A percentile compares a stretch with the other conserved stretches of the same genome.
Evolutionary conservation across 2,329 filamentous ascomycete genomes (phyloP).

Genomic region (Cadophora malorum): DNA sequence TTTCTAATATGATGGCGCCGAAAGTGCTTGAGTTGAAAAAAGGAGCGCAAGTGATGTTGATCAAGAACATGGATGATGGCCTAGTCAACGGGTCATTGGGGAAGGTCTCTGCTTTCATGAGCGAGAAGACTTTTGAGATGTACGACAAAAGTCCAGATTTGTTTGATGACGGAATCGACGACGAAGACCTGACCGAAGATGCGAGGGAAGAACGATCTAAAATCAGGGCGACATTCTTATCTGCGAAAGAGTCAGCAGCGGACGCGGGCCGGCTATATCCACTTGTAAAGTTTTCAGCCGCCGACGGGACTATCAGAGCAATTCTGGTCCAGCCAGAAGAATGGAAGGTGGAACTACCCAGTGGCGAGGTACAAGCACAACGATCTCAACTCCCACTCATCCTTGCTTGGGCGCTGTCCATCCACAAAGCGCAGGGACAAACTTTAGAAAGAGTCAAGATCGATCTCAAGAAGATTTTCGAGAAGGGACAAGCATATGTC

Average conservation of each 20-base stretch:
- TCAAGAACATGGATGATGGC: conserved; percentile 96
- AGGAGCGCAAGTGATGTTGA: conserved; percentile 98
- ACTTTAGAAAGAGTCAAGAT: conserved; percentile 90
- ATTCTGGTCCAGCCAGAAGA: conserved; percentile 85
- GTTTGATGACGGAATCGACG: conserved; percentile 55
- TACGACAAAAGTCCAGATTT: conserved; percentile 64
- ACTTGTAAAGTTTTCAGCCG: conserved; percentile 81
- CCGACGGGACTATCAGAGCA: conserved; percentile 76
- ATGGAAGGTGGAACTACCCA: conserved; percentile 98
- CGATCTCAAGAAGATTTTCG: conserved; percentile 89
- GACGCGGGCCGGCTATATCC: conserved; percentile 70
- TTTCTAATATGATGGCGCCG: conserved; percentile 93
- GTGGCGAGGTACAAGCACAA: conserved; percentile 89
- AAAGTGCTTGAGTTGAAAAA: conserved; percentile 81
- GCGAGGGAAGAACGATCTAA: conserved; percentile 51
- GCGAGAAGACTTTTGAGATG: conserved; percentile 64
- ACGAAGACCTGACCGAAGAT: conserved; percentile 52
- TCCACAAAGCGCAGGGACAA: conserved; percentile 97
- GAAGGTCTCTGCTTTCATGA: conserved; percentile 83
- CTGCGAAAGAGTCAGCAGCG: conserved; percentile 47
- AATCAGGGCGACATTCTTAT: conserved; percentile 50
- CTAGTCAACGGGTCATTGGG: conserved; percentile 95
- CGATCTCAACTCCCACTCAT: conserved; percentile 86
- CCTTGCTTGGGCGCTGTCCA: conserved; percentile 94
- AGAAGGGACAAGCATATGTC: conserved; percentile 97